Conservation (phyloP, 75 land plant genomes). For the Gnetum montanum region DNA sequence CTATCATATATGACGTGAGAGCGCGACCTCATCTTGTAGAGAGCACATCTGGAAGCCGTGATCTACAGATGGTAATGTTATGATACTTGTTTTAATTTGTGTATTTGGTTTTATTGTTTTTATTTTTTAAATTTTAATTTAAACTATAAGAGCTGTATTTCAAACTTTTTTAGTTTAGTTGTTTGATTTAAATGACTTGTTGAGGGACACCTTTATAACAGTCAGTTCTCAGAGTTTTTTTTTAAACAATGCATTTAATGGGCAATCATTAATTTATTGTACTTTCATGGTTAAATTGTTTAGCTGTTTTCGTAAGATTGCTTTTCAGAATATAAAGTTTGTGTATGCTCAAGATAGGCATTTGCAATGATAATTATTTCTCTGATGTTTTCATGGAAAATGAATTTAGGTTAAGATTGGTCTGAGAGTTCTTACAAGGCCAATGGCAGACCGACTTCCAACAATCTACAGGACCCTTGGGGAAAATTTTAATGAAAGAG, state of each 20-base stretch:
- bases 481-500: constrained; percentile 66
- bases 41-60: constrained; percentile 92
- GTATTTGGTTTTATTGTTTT: not conserved
- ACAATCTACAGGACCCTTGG: constrained; percentile 70
- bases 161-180: not conserved
- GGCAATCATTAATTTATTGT: too few species aligned
- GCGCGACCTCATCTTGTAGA: constrained; percentile 87
- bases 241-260: too few species aligned
- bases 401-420: constrained; percentile 67
- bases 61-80: constrained; percentile 92
- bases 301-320: too few species aligned
- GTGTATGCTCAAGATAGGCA: too few species aligned
- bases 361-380: constrained; percentile 1
- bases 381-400: not conserved
- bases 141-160: not conserved
- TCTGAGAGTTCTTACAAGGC: constrained; percentile 74
- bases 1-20: constrained; percentile 87
- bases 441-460: constrained; percentile 53
- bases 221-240: too few species aligned
- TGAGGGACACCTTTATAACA: too few species aligned
- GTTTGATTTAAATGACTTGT: not conserved
- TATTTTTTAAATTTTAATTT: not conserved
- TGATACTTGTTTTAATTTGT: not conserved
- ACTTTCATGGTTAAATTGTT: too few species aligned
- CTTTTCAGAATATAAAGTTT: too few species aligned